These are phyloP conservation scores for Scheffersomyces amazonensis DNA, from an alignment of 805 yeast genomes.

Conservation along the genomic window DNA sequence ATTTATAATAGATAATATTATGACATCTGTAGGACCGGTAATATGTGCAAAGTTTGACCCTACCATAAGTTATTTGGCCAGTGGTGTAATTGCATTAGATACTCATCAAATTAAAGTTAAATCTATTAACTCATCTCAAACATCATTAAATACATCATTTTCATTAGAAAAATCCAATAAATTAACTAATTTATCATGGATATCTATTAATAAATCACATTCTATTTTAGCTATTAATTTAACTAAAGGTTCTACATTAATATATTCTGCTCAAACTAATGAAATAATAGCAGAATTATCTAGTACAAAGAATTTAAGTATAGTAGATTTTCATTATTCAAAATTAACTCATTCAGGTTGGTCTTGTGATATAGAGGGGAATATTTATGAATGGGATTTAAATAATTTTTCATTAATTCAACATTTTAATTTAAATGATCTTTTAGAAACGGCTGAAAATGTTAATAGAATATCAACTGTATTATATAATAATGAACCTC, in stretches of 20 bases:
- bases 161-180: conserved; percentile 50
- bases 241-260: conserved; percentile 58
- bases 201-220: conserved; percentile 38
- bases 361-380: conserved; percentile 59
- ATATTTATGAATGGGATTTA: conserved; percentile 61
- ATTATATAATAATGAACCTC: conserved; percentile 29
- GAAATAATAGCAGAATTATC: conserved; percentile 52
- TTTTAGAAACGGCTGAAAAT: conserved; percentile 30
- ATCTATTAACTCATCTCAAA: conserved; percentile 39
- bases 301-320: conserved; percentile 43
- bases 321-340: conserved; percentile 50
- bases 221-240: conserved; percentile 49
- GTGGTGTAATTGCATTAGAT: conserved; percentile 66
- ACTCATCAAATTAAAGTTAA: conserved; percentile 67
- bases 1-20: no score
- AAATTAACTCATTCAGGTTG: conserved; percentile 45
- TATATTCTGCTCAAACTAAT: conserved; percentile 67
- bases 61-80: conserved; percentile 59
- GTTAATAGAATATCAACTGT: conserved; percentile 30
- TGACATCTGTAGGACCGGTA: conserved; percentile 22
- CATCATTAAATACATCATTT: conserved; percentile 45
- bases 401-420: conserved; percentile 38
- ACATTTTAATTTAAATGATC: conserved; percentile 41
- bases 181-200: conserved; percentile 55
- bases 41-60: conserved; percentile 56